A percentile compares a stretch with the other conserved stretches of the same genome.
Evolutionary conservation across 2,329 filamentous ascomycete genomes (phyloP).

Genomic region (Clonostachys sp.): DNA sequence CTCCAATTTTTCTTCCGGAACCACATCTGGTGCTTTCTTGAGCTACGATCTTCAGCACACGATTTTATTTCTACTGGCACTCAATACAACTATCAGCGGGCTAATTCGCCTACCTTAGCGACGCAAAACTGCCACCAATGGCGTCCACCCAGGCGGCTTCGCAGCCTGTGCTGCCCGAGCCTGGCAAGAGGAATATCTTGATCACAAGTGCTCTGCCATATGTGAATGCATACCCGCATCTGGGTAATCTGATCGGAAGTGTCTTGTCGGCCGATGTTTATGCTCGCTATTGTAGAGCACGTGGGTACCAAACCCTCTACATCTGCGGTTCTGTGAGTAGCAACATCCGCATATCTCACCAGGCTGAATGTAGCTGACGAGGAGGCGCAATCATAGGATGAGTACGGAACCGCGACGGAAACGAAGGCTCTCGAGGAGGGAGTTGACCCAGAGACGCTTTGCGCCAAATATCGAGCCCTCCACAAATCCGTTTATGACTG

Average conservation of each 20-base stretch:
- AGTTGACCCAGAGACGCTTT: slow-evolving; percentile 76
- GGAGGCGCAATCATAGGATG: slow-evolving; percentile 45
- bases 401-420: slow-evolving; percentile 94
- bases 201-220: slow-evolving; percentile 92
- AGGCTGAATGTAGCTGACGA: background rate
- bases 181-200: slow-evolving; percentile 80
- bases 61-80: no score
- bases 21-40: no score
- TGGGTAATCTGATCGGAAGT: slow-evolving; percentile 84
- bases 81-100: no score
- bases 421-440: slow-evolving; percentile 91
- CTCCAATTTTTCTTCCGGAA: no score
- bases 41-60: no score
- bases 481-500: slow-evolving; percentile 92
- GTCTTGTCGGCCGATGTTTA: slow-evolving; percentile 89
- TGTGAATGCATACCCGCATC: slow-evolving; percentile 69
- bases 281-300: slow-evolving; percentile 73
- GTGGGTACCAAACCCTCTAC: slow-evolving; percentile 75
- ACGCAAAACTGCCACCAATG: no score
- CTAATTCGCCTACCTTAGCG: no score
- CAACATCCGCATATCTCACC: background rate
- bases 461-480: slow-evolving; percentile 86
- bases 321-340: slow-evolving; percentile 61
- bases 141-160: no score
- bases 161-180: slow-evolving; percentile 53